A percentile compares a stretch with the other conserved stretches of the same genome.
Conservation (phyloP, 1,284 basidiomycete species). For the Leccinum subrobustum region DNA sequence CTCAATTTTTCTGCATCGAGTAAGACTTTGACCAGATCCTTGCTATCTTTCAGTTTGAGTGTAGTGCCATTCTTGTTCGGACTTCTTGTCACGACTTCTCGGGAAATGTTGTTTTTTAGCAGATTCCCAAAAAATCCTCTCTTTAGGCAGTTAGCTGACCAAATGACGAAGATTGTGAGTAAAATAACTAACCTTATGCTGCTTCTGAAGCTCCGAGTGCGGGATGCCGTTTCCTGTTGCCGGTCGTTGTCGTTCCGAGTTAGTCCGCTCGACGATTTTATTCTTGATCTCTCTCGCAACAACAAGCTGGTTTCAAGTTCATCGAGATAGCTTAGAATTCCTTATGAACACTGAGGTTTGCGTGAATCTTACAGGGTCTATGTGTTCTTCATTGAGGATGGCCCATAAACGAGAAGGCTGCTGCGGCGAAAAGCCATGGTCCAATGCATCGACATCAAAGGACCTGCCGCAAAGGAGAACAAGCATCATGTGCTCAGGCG, state of each 20-base stretch:
- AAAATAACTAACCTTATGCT: not conserved
- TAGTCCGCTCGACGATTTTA: not conserved
- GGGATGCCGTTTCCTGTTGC: not conserved
- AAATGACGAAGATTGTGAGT: not conserved
- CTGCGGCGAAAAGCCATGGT: not conserved
- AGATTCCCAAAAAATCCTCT: not conserved
- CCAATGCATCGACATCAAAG: not conserved
- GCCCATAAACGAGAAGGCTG: not conserved
- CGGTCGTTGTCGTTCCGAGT: not conserved
- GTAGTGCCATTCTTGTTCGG: not conserved
- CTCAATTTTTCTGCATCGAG: not conserved
- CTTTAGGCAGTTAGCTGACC: not conserved
- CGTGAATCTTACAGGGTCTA: not conserved
- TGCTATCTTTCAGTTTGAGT: not conserved
- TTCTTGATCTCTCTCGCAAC: not conserved
- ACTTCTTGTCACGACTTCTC: not conserved
- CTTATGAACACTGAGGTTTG: not conserved
- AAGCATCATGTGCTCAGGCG: not conserved
- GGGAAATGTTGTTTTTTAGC: not conserved
- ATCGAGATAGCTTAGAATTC: not conserved
- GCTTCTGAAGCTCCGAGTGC: not conserved
- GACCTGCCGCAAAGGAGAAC: not conserved
- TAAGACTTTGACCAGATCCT: not conserved
- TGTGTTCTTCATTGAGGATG: not conserved
- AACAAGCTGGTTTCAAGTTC: not conserved